These are phyloP conservation scores for Licmophora abbreviata DNA, from an alignment of 108 stramenopile species.

Conservation along the genomic window DNA sequence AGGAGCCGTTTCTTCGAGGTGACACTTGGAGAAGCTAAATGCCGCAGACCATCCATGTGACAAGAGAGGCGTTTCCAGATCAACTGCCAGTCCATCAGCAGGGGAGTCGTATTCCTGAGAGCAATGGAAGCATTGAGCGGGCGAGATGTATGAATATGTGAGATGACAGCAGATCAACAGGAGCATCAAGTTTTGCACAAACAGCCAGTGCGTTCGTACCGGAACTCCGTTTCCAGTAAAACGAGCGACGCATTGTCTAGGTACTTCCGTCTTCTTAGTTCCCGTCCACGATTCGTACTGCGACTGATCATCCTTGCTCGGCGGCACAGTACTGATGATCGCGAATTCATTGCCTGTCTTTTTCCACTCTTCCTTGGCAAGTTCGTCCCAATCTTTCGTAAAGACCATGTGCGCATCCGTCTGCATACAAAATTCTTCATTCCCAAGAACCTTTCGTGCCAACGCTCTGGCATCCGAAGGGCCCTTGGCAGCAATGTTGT, in stretches of 20 bases:
- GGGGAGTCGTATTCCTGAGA: slow-evolving; percentile 38
- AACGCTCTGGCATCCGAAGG: slow-evolving; percentile 69
- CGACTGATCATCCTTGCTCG: slow-evolving; percentile 36
- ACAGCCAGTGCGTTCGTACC: not conserved
- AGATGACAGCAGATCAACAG: not conserved
- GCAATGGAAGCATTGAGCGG: not conserved
- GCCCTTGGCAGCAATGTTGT: slow-evolving; percentile 59
- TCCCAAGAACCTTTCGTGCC: slow-evolving; percentile 71
- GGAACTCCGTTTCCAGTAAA: not conserved
- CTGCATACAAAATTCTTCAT: slow-evolving; percentile 98
- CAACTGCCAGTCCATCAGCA: slow-evolving; percentile 64
- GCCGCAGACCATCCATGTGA: slow-evolving; percentile 82
- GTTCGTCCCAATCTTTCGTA: slow-evolving; percentile 73
- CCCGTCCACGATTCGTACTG: slow-evolving; percentile 12
- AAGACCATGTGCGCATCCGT: slow-evolving; percentile 90
- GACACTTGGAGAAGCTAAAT: slow-evolving; percentile 90
- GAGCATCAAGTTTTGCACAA: slow-evolving; percentile 1
- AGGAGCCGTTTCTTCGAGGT: slow-evolving; percentile 85
- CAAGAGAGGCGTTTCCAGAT: slow-evolving; percentile 55
- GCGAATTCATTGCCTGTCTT: slow-evolving; percentile 88
- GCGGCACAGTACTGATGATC: slow-evolving; percentile 79
- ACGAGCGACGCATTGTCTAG: slow-evolving; percentile 42
- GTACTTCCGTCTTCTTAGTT: slow-evolving; percentile 31
- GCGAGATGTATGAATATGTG: not conserved
- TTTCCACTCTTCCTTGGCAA: slow-evolving; percentile 63